These are phyloP conservation scores for Suillus luteus DNA, from an alignment of 768 basidiomycete genomes.

Conservation along the genomic window DNA sequence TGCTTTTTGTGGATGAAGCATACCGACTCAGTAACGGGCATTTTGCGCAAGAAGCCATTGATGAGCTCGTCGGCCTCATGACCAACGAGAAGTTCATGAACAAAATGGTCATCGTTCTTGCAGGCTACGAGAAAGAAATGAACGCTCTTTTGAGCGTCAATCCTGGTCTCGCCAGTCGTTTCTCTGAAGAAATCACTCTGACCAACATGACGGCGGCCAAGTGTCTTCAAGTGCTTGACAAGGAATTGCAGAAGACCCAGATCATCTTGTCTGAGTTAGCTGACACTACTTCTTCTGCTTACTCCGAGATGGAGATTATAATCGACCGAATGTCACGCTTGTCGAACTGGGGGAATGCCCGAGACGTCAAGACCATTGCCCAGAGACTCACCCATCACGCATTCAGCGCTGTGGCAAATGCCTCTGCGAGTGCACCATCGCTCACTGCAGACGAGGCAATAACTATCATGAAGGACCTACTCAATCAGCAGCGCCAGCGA, in stretches of 20 bases:
- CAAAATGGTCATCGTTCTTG: conserved; percentile 67
- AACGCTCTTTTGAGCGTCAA: conserved; percentile 60
- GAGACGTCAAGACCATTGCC: conserved; percentile 58
- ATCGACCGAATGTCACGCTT: conserved; percentile 46
- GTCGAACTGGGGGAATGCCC: conserved; percentile 68
- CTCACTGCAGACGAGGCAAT: conserved; percentile 35
- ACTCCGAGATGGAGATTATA: conserved; percentile 39
- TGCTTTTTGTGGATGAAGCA: conserved; percentile 74
- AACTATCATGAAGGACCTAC: conserved; percentile 25
- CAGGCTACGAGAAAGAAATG: conserved; percentile 72
- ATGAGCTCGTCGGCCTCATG: conserved; percentile 65
- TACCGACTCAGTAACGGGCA: conserved; percentile 62
- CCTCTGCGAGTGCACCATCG: conserved; percentile 19
- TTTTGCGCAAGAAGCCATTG: conserved; percentile 72
- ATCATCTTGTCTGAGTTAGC: conserved; percentile 42
- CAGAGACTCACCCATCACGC: conserved; percentile 49
- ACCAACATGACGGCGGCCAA: conserved; percentile 47
- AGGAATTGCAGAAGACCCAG: conserved; percentile 47
- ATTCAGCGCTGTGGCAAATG: conserved; percentile 29
- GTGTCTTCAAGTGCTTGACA: conserved; percentile 52
- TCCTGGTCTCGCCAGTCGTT: conserved; percentile 65
- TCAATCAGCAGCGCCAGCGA: conserved; percentile 28
- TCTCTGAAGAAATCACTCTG: conserved; percentile 62
- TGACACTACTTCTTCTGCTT: conserved; percentile 31
- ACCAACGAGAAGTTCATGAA: conserved; percentile 58